Percentiles rank a stretch among this genome's conserved stretches.
Evolutionary conservation across 2,329 filamentous ascomycete genomes (phyloP).

Genomic region (Nemania bipapillata): DNA sequence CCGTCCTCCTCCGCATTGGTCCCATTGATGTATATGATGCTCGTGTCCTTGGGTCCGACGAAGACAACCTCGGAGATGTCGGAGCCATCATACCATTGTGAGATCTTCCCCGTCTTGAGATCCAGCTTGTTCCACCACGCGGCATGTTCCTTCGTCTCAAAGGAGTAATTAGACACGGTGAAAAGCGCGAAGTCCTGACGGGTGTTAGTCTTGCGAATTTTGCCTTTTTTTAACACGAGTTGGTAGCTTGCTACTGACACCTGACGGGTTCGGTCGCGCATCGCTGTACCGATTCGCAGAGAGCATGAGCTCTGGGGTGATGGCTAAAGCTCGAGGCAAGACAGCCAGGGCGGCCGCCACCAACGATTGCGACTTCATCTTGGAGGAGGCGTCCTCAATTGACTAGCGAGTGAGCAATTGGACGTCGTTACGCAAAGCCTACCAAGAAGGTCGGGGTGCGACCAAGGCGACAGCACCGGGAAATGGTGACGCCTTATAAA

Average conservation of each 20-base stretch:
- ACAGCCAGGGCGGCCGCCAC: constrained; percentile 45
- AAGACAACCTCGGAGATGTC: constrained; percentile 68
- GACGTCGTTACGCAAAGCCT: constrained; percentile 32
- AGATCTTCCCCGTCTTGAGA: constrained; percentile 63
- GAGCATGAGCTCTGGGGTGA: constrained; percentile 51
- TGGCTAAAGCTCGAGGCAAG: constrained; percentile 46
- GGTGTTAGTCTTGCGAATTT: constrained; percentile 34
- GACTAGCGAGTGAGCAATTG: constrained; percentile 27
- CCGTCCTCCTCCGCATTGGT: constrained; percentile 58
- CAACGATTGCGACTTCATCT: constrained; percentile 47
- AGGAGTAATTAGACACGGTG: constrained; percentile 67
- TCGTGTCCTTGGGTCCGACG: constrained; percentile 62
- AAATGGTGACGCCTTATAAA: constrained; percentile 35
- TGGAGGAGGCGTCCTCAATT: constrained; percentile 34
- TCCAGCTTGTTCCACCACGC: constrained; percentile 66
- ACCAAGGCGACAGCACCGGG: constrained; percentile 7
- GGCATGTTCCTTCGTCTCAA: constrained; percentile 63
- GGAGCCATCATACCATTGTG: constrained; percentile 62
- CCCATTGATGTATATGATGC: constrained; percentile 61
- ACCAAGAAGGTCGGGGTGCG: constrained; percentile 19
- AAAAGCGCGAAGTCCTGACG: constrained; percentile 59
- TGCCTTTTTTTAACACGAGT: neutral
- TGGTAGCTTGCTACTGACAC: constrained; percentile 42
- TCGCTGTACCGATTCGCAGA: constrained; percentile 50
- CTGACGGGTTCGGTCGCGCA: constrained; percentile 51